A percentile compares a stretch with the other conserved stretches of the same genome.
These are phyloP conservation scores for Brassica balearica DNA, from an alignment of 441 rosid genomes.

Conservation along the genomic window DNA sequence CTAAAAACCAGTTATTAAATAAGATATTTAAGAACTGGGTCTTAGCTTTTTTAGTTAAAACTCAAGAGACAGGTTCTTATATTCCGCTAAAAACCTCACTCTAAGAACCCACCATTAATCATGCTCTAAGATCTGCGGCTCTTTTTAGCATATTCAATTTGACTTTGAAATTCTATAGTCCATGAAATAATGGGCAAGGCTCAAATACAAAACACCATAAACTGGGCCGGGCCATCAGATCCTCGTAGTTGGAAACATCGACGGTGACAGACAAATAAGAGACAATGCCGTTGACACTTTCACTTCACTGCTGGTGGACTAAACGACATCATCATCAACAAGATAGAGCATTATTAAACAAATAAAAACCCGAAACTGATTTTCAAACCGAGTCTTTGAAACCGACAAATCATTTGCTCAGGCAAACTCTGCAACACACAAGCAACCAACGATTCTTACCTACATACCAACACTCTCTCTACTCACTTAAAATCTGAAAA, in stretches of 20 bases:
- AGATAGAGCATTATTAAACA: background rate
- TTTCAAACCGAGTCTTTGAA: conserved; percentile 30
- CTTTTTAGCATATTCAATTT: background rate
- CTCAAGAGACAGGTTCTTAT: no score
- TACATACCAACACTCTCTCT: conserved; percentile 18
- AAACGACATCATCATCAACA: background rate
- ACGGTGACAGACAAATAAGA: background rate
- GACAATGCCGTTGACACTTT: background rate
- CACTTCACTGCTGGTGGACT: background rate
- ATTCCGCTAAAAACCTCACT: no score
- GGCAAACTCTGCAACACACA: conserved; percentile 16
- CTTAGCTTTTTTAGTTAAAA: no score
- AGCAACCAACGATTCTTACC: conserved; percentile 13
- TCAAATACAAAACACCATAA: background rate
- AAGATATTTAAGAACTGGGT: no score
- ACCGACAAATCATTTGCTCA: conserved; percentile 25
- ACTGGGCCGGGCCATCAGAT: background rate
- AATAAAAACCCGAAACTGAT: conserved; percentile 7
- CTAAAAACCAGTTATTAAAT: no score
- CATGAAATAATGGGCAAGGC: background rate
- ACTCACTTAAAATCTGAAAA: conserved; percentile 17
- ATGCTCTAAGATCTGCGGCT: background rate
- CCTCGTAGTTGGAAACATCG: background rate
- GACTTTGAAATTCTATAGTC: background rate
- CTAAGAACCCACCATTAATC: no score